phyloP scores from a whole-genome alignment of 805 yeast species.

The Wickerhamiella dianesei region DNA sequence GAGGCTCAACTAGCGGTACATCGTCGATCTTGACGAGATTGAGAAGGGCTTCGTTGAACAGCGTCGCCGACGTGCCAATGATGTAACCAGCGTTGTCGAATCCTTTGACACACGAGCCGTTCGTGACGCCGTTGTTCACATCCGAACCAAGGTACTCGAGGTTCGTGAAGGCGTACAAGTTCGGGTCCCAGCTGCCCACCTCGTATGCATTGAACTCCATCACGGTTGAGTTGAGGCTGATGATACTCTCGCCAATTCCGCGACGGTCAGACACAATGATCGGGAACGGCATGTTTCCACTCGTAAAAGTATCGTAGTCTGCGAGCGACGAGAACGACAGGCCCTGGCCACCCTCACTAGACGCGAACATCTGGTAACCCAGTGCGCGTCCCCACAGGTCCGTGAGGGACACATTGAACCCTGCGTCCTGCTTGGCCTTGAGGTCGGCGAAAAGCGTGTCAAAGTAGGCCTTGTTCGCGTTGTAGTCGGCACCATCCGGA shows the following conservation, averaged over 20 bases:
- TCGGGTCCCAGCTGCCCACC: conserved; percentile 82
- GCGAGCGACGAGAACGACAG: conserved; percentile 45
- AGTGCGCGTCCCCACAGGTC: conserved; percentile 76
- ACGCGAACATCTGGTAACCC: conserved; percentile 56
- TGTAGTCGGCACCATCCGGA: conserved; percentile 49
- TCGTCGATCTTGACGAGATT: conserved; percentile 24
- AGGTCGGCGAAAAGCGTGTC: conserved; percentile 37
- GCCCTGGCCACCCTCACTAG: conserved; percentile 50
- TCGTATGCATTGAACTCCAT: conserved; percentile 44
- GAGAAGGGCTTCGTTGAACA: conserved; percentile 57
- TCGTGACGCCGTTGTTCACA: conserved; percentile 45
- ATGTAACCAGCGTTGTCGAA: conserved; percentile 73
- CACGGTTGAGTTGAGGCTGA: conserved; percentile 53
- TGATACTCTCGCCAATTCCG: conserved; percentile 33
- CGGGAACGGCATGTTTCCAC: conserved; percentile 60
- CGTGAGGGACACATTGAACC: conserved; percentile 52
- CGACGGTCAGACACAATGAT: conserved; percentile 36
- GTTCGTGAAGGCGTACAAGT: conserved; percentile 50
- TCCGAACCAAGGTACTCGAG: conserved; percentile 57
- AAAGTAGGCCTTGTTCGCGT: conserved; percentile 37
- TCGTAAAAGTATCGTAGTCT: conserved; percentile 44
- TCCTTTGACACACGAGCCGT: conserved; percentile 42
- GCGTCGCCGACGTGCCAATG: conserved; percentile 69
- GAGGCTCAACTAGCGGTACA: not conserved
- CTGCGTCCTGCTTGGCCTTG: conserved; percentile 44